Percentiles rank a stretch among this genome's conserved stretches.
phyloP scores from a whole-genome alignment of 2,329 filamentous ascomycete species.

The Phoma sp. region DNA sequence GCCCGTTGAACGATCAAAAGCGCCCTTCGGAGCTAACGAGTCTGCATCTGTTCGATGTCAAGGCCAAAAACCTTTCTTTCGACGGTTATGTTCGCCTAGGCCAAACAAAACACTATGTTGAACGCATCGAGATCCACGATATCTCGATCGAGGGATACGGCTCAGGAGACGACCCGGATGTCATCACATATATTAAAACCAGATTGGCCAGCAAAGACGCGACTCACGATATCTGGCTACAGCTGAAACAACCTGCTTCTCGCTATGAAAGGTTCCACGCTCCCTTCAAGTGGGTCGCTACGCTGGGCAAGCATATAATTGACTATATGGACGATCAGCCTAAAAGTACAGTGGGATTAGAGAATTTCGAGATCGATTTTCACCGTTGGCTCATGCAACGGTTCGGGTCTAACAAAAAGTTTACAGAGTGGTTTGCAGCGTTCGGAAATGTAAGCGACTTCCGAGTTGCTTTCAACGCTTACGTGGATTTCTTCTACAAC shows the following conservation, averaged over 20 bases:
- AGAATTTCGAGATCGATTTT: conserved; percentile 66
- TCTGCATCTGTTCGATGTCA: conserved; percentile 27
- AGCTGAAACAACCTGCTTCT: conserved; percentile 59
- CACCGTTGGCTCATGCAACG: conserved; percentile 59
- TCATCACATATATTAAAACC: conserved; percentile 71
- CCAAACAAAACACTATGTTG: conserved; percentile 57
- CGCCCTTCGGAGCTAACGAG: conserved; percentile 23
- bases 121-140: conserved; percentile 61
- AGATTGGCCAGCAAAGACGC: conserved; percentile 28
- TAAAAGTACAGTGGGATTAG: conserved; percentile 54
- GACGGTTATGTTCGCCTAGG: conserved; percentile 55
- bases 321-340: conserved; percentile 62
- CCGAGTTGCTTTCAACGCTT: conserved; percentile 63
- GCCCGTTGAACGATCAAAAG: conserved; percentile 9
- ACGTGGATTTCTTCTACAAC: conserved; percentile 69
- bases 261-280: conserved; percentile 69
- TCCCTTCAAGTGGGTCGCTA: conserved; percentile 73
- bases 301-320: conserved; percentile 73
- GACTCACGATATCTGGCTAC: conserved; percentile 66
- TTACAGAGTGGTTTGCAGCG: conserved; percentile 61
- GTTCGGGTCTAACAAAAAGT: conserved; percentile 53
- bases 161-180: conserved; percentile 51
- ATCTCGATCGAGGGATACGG: conserved; percentile 73
- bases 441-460: conserved; percentile 63
- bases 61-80: conserved; percentile 29